Conservation (phyloP, 192 early-diverging fungal genomes). For the Coemansia sp. region DNA sequence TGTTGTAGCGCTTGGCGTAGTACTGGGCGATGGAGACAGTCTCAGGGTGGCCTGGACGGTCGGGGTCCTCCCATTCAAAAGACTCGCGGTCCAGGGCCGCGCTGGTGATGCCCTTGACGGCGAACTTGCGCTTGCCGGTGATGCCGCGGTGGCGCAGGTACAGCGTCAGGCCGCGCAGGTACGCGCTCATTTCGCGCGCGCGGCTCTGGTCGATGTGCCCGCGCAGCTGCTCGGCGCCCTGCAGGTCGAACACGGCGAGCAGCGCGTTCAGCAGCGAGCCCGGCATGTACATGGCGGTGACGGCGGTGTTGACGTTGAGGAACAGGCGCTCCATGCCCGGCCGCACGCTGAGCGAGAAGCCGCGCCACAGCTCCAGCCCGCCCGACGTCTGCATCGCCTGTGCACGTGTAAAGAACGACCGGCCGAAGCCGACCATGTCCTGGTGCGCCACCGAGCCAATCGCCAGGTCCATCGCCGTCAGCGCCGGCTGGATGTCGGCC, state of each 20-base stretch:
- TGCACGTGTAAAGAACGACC: conserved; percentile 88
- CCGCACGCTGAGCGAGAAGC: conserved; percentile 85
- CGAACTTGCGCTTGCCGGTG: conserved; percentile 68
- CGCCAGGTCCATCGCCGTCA: conserved; percentile 75
- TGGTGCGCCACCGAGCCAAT: conserved; percentile 82
- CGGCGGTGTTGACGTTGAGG: conserved; percentile 70
- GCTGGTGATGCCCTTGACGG: conserved; percentile 64
- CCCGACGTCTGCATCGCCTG: conserved; percentile 54
- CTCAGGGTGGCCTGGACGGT: conserved; percentile 49
- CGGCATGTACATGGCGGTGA: conserved; percentile 65
- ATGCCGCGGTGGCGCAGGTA: conserved; percentile 56
- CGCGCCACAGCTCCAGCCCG: conserved; percentile 89
- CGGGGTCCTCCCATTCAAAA: conserved; percentile 62
- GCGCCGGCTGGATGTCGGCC: conserved; percentile 42
- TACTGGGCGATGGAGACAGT: conserved; percentile 72
- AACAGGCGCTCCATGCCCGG: conserved; percentile 71
- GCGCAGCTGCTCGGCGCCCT: conserved; percentile 49
- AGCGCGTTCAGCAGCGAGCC: conserved; percentile 72
- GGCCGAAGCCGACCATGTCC: conserved; percentile 72
- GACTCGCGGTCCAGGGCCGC: conserved; percentile 65
- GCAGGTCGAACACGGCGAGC: conserved; percentile 60
- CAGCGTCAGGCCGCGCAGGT: conserved; percentile 56
- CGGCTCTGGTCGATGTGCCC: conserved; percentile 7
- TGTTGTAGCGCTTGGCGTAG: conserved; percentile 72
- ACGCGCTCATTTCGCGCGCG: conserved; percentile 20